Evolutionary conservation across 2,329 filamentous ascomycete genomes (phyloP), one percentile per base, ranked within the genome.

Genomic region (Apiospora koreana): DNA sequence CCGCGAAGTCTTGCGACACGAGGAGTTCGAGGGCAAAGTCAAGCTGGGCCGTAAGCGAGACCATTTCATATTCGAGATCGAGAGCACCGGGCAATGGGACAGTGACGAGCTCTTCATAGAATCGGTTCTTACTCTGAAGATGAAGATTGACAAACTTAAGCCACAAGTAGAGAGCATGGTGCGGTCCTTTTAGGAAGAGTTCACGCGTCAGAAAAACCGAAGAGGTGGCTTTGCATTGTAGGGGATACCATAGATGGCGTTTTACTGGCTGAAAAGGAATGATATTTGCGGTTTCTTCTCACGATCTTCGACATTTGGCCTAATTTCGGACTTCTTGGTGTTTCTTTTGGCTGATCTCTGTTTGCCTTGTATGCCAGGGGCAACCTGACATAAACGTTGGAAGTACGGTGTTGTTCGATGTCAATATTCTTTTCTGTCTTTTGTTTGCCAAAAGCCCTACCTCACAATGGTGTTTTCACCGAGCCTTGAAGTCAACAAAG

Each of bases 61-160:
- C 81, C 97, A 99, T 84, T 99, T 99, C 81, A 98, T 99, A 82
- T 99, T 96, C 86, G 92, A 91, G 69, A 88, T 99, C 45, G 96
- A 99, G 86, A 98, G 95, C 85, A 92, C 94, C 0, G 97, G 96
- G 7, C 96, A 99, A 83, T 97, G 94, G 86, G 92, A 96, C 71
- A 97, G 94, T 79, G 95, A 98, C 77, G 91, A 94, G 82, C 86
- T 99, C 74, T 98, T 99, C 85, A 82, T 99, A 70, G 94, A 98
- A 83, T 91, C 94, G 38, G 88, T 99, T 67, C 93, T 92, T 83
- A 86, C 94, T 75, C 83, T 99, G 73, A 97, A 95, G 85, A 86
- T 89, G 76, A 98, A 98, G 86, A 96, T 93, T 75, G 84, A 90
- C 79, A 87, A 87, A 76, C 86, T 95, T 73, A 91, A 92, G 85